Evolutionary conservation across 768 basidiomycete genomes (phyloP).

Genomic region (Serendipita sp.): DNA sequence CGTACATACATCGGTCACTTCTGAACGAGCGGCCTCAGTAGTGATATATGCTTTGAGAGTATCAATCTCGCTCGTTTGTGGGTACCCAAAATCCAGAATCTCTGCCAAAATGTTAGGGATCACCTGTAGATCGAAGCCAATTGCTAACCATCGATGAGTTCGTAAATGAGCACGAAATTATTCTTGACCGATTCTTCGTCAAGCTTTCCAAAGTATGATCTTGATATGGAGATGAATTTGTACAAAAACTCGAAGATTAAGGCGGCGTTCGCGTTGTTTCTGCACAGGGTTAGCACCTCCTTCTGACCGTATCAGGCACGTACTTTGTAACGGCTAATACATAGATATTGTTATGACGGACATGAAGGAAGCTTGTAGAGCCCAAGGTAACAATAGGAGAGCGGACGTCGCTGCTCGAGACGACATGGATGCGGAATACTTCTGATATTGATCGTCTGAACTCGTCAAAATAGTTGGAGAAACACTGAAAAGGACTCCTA

Average conservation of each 20-base stretch:
- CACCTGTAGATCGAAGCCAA: background rate
- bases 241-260: slow-evolving; percentile 97
- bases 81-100: slow-evolving; percentile 97
- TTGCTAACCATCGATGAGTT: slow-evolving; percentile 79
- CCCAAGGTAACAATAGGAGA: slow-evolving; percentile 96
- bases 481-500: slow-evolving; percentile 24
- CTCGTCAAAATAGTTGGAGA: background rate
- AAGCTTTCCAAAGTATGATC: slow-evolving; percentile 94
- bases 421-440: slow-evolving; percentile 97
- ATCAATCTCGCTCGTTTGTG: slow-evolving; percentile 97
- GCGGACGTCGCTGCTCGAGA: slow-evolving; percentile 91
- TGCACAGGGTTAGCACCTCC: slow-evolving; percentile 18
- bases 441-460: slow-evolving; percentile 86
- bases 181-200: slow-evolving; percentile 98
- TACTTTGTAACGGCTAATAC: slow-evolving; percentile 93
- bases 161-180: slow-evolving; percentile 97
- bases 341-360: slow-evolving; percentile 88
- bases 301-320: slow-evolving; percentile 14
- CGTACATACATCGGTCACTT: slow-evolving; percentile 58
- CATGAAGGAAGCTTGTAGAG: slow-evolving; percentile 98
- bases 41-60: slow-evolving; percentile 97
- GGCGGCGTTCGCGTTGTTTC: slow-evolving; percentile 93
- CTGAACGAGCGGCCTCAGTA: slow-evolving; percentile 84
- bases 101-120: slow-evolving; percentile 30
- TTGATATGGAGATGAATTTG: slow-evolving; percentile 85